Conservation (phyloP, 2,329 filamentous ascomycete species). For the Ascochyta clinopodiicola region DNA sequence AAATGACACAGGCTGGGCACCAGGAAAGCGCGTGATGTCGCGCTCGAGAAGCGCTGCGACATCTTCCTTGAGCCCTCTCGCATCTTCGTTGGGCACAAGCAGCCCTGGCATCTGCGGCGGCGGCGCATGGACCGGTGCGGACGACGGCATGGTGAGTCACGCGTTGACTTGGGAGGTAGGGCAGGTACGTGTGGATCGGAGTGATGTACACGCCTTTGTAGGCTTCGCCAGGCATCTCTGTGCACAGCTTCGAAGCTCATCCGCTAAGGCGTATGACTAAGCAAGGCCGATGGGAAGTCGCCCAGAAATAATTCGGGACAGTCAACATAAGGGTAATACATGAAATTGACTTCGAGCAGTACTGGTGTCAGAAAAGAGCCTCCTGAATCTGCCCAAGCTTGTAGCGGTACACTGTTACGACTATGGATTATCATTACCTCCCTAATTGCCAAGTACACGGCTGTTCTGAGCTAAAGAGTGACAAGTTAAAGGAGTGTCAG, state of each 20-base stretch:
- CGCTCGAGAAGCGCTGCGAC: constrained; percentile 79
- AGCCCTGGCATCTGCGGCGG: constrained; percentile 47
- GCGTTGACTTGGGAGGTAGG: neutral
- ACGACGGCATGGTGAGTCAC: constrained; percentile 27
- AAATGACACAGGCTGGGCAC: constrained; percentile 94
- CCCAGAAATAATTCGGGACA: neutral
- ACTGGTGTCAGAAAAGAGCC: too few species aligned
- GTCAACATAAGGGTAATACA: too few species aligned
- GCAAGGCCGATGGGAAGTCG: neutral
- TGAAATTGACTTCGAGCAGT: too few species aligned
- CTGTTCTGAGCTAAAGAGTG: neutral
- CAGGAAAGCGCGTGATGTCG: constrained; percentile 74
- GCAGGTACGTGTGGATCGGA: neutral
- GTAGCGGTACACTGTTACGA: neutral
- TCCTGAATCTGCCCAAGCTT: neutral
- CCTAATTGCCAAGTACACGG: neutral
- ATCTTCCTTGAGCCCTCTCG: constrained; percentile 67
- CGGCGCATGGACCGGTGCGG: constrained; percentile 27
- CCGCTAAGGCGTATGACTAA: constrained; percentile 8
- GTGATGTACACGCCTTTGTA: neutral
- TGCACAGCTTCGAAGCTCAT: constrained; percentile 2
- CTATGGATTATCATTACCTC: neutral
- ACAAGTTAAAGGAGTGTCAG: neutral
- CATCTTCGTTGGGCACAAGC: constrained; percentile 31
- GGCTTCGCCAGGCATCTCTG: constrained; percentile 1